phyloP scores from a whole-genome alignment of 2,329 filamentous ascomycete genomes.

The Cytospora piceae region DNA sequence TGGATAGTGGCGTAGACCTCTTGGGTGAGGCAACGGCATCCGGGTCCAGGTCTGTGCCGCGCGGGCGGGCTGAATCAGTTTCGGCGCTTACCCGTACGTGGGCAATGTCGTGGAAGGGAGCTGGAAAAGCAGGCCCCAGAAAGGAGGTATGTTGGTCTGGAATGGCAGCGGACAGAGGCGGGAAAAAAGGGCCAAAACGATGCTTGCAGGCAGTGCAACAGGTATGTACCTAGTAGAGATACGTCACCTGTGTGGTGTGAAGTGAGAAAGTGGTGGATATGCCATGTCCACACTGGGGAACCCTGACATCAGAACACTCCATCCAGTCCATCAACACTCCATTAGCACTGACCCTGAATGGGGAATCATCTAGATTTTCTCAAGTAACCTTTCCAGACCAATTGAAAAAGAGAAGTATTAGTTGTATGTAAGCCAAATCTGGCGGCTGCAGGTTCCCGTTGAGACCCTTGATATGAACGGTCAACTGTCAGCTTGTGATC shows the following conservation, averaged over 20 bases:
- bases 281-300: not conserved
- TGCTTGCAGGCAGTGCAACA: constrained; percentile 5
- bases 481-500: too few relatives aligned
- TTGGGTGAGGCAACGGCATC: not conserved
- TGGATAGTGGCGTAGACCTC: not conserved
- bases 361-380: too few relatives aligned
- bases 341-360: not conserved
- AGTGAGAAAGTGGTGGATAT: not conserved
- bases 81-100: not conserved
- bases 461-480: not conserved
- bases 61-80: not conserved
- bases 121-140: too few relatives aligned
- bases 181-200: not conserved
- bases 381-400: too few relatives aligned
- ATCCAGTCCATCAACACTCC: not conserved
- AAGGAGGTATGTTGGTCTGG: constrained; percentile 16
- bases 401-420: too few relatives aligned
- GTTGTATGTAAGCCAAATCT: too few relatives aligned
- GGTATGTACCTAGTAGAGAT: constrained; percentile 1
- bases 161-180: constrained; percentile 13
- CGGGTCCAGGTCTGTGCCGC: not conserved
- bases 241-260: constrained; percentile 18
- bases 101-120: too few relatives aligned
- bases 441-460: not conserved
- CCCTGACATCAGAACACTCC: not conserved